These are phyloP conservation scores for Paramecium biaurelia DNA, from an alignment of 73 alveolate genomes.

Conservation along the genomic window DNA sequence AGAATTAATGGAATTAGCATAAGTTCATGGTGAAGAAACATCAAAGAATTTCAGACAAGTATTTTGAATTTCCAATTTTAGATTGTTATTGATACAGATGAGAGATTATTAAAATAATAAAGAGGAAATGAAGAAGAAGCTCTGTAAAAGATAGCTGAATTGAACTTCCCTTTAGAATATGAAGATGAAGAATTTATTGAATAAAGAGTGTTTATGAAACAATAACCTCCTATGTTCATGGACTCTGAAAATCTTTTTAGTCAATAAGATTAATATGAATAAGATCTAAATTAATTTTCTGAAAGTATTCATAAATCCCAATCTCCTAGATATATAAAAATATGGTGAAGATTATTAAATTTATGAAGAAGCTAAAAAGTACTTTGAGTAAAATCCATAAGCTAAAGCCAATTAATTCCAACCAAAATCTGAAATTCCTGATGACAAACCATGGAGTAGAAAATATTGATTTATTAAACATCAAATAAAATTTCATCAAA, in stretches of 20 bases:
- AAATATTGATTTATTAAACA: constrained; percentile 49
- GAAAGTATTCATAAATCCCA: constrained; percentile 39
- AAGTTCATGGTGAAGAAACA: constrained; percentile 77
- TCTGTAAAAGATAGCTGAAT: constrained; percentile 7
- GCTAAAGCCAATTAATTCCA: constrained; percentile 55
- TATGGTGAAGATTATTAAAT: background rate
- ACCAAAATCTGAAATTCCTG: constrained; percentile 27
- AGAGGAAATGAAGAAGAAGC: constrained; percentile 46
- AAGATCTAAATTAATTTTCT: constrained; percentile 50
- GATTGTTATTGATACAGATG: constrained; percentile 45
- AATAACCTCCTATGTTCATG: constrained; percentile 26
- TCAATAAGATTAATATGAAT: constrained; percentile 50
- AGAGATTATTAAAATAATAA: background rate
- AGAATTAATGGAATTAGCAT: constrained; percentile 73
- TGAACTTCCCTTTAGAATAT: constrained; percentile 60
- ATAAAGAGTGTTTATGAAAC: constrained; percentile 62
- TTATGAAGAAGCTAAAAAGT: constrained; percentile 63
- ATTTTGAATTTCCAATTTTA: background rate
- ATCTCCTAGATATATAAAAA: background rate
- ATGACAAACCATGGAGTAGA: constrained; percentile 62
- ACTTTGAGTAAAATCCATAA: constrained; percentile 53
- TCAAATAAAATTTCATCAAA: background rate
- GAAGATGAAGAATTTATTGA: constrained; percentile 65
- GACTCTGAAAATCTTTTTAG: constrained; percentile 41
- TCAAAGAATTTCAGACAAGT: constrained; percentile 69